A percentile compares a stretch with the other conserved stretches of the same genome.
These are phyloP conservation scores for Irpex sp. DNA, from an alignment of 1,284 basidiomycete species.

Conservation along the genomic window DNA sequence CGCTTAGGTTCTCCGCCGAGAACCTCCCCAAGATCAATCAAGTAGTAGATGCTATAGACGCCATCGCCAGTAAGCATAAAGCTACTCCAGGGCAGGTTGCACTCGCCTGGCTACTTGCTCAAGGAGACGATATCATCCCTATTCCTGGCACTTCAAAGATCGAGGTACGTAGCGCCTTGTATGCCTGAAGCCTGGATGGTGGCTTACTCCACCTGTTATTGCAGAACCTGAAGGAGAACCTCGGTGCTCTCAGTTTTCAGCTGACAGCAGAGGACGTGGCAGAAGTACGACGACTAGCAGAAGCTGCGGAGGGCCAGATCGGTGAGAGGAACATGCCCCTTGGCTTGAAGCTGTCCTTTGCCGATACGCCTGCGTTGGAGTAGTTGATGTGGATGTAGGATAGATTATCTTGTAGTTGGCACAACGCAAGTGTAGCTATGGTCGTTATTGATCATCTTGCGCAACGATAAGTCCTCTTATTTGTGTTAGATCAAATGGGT, in stretches of 20 bases:
- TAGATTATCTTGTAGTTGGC: too few species aligned
- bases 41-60: slow-evolving; percentile 34
- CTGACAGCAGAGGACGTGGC: slow-evolving; percentile 23
- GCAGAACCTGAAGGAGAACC: slow-evolving; percentile 18
- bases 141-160: slow-evolving; percentile 34
- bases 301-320: not conserved
- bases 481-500: not conserved
- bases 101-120: slow-evolving; percentile 42
- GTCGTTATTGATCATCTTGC: not conserved
- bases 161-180: slow-evolving; percentile 12
- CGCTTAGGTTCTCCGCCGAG: slow-evolving; percentile 31
- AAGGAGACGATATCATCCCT: slow-evolving; percentile 34
- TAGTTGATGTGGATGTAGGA: not conserved
- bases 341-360: not conserved
- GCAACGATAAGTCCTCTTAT: not conserved
- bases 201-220: not conserved
- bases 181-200: not conserved
- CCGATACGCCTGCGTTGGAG: not conserved
- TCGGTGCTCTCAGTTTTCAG: slow-evolving; percentile 22
- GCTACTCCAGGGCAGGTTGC: slow-evolving; percentile 38
- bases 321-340: not conserved
- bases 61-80: slow-evolving; percentile 29
- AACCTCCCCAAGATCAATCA: slow-evolving; percentile 43
- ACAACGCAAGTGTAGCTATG: too few species aligned
- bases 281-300: slow-evolving; percentile 18